Conservation (phyloP, 2,329 filamentous ascomycete species). For the Penicillium brasilianum region DNA sequence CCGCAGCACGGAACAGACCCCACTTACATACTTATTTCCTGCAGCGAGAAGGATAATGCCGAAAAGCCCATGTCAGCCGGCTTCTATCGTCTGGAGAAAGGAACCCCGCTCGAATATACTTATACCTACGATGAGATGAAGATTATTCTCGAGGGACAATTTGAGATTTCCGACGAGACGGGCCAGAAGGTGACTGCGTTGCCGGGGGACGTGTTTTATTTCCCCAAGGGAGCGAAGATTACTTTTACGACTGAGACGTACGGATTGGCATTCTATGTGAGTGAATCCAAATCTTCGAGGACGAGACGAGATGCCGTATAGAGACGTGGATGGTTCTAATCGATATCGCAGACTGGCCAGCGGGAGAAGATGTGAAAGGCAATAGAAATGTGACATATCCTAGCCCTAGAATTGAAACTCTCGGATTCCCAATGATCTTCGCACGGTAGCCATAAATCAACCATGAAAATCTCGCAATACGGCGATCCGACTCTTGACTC, state of each 20-base stretch:
- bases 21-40: not conserved
- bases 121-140: slow-evolving; percentile 77
- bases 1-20: not conserved
- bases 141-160: slow-evolving; percentile 71
- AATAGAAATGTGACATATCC: slow-evolving; percentile 9
- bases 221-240: slow-evolving; percentile 68
- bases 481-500: too few relatives aligned
- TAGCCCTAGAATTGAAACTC: not conserved
- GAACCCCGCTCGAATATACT: slow-evolving; percentile 69
- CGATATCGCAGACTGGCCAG: slow-evolving; percentile 36
- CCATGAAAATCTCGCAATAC: too few relatives aligned
- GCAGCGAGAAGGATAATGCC: slow-evolving; percentile 59
- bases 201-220: slow-evolving; percentile 71
- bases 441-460: not conserved
- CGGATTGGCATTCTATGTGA: slow-evolving; percentile 64
- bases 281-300: slow-evolving; percentile 23
- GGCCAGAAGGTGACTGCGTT: slow-evolving; percentile 64
- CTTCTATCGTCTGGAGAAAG: slow-evolving; percentile 71
- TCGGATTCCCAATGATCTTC: not conserved
- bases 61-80: slow-evolving; percentile 67
- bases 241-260: slow-evolving; percentile 67
- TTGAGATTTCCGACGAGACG: slow-evolving; percentile 67
- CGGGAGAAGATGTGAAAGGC: too few relatives aligned
- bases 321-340: slow-evolving; percentile 10
- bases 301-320: not conserved